Conservation (phyloP, 179 eudicot genomes). For the Beta lomatogona region DNA sequence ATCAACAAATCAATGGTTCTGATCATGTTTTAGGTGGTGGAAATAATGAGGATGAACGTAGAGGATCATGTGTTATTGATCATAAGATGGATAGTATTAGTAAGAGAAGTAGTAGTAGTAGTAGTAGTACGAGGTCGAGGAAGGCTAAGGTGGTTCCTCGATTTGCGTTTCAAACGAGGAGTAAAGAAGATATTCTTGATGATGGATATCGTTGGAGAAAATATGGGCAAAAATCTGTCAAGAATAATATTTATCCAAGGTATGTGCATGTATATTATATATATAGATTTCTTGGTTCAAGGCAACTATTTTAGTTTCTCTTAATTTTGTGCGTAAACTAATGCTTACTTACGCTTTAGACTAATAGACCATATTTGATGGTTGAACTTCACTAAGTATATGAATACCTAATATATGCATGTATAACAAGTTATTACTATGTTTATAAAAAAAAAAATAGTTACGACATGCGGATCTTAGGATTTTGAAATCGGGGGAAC, state of each 20-base stretch:
- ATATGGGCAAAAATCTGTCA: slow-evolving; percentile 49
- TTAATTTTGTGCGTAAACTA: neutral
- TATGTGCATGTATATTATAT: neutral
- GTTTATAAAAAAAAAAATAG: too few relatives aligned
- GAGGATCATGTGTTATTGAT: neutral
- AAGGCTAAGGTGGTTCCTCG: slow-evolving; percentile 58
- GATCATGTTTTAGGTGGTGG: neutral
- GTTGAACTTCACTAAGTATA: too few relatives aligned
- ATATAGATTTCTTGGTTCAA: neutral
- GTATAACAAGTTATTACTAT: too few relatives aligned
- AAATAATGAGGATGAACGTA: slow-evolving; percentile 5
- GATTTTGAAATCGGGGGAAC: too few relatives aligned
- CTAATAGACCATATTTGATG: neutral
- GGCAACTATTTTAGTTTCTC: neutral
- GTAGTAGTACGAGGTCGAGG: slow-evolving; percentile 30
- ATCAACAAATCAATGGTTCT: slow-evolving; percentile 9
- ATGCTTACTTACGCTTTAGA: too few relatives aligned
- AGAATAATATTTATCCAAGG: slow-evolving; percentile 44
- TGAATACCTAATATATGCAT: too few relatives aligned
- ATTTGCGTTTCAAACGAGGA: slow-evolving; percentile 76
- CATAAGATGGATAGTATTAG: slow-evolving; percentile 1
- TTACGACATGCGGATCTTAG: too few relatives aligned
- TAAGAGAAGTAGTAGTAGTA: slow-evolving; percentile 9
- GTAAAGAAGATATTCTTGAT: slow-evolving; percentile 63
- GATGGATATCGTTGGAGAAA: slow-evolving; percentile 53